Conservation (phyloP, 1,284 basidiomycete species). For the Rhodotorula sp. region DNA sequence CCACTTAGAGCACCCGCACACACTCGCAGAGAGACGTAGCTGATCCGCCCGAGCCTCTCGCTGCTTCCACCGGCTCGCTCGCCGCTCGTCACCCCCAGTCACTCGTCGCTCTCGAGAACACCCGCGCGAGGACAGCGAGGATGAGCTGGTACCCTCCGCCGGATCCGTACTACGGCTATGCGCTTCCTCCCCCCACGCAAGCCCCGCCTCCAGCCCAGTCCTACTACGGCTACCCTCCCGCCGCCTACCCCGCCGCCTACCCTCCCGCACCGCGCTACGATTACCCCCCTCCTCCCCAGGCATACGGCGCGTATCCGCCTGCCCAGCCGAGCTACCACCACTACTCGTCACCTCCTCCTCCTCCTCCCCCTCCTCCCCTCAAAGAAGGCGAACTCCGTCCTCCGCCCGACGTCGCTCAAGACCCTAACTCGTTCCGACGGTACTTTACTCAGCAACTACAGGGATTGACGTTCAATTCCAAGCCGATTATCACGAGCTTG, state of each 20-base stretch:
- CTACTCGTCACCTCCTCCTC: neutral
- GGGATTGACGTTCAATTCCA: constrained; percentile 89
- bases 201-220: neutral
- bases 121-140: too few species aligned
- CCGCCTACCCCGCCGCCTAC: constrained; percentile 15
- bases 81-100: neutral
- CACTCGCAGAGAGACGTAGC: neutral
- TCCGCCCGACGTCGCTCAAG: constrained; percentile 38
- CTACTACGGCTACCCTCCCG: neutral
- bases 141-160: constrained; percentile 7
- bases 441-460: constrained; percentile 63
- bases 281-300: neutral
- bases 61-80: too few species aligned
- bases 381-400: constrained; percentile 26
- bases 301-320: neutral
- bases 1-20: neutral
- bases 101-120: neutral
- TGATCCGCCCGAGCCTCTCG: neutral
- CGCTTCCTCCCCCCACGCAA: too few species aligned
- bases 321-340: neutral
- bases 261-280: neutral
- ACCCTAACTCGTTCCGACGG: constrained; percentile 66
- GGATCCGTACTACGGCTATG: constrained; percentile 3
- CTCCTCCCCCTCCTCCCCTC: neutral
- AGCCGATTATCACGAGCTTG: constrained; percentile 91